Evolutionary conservation across 108 stramenopile genomes (phyloP).

Genomic region (Fragilariopsis cylindrus): DNA sequence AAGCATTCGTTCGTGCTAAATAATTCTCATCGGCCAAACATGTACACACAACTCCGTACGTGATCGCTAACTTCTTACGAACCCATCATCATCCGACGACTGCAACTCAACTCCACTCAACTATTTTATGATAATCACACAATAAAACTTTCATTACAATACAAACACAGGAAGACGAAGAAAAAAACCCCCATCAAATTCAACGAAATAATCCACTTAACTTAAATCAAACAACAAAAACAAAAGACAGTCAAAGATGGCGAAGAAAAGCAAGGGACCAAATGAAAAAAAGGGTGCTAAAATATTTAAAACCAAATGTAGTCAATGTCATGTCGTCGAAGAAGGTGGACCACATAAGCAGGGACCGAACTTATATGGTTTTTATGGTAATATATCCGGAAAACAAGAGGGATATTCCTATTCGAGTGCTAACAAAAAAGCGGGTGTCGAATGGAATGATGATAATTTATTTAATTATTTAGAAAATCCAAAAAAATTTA

Average conservation of each 20-base stretch:
- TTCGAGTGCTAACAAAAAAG: conserved; percentile 97
- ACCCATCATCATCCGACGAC: too few relatives aligned
- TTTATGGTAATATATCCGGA: conserved; percentile 97
- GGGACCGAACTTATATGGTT: conserved; percentile 99
- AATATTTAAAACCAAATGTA: conserved; percentile 95
- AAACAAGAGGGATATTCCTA: conserved; percentile 96
- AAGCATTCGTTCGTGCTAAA: too few relatives aligned
- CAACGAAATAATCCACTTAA: too few relatives aligned
- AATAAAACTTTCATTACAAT: too few relatives aligned
- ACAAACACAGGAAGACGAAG: too few relatives aligned
- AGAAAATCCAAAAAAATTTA: conserved; percentile 99
- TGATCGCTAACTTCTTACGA: too few relatives aligned
- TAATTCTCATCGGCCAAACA: too few relatives aligned
- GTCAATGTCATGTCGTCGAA: conserved; percentile 99
- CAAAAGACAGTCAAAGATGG: conserved; percentile 36
- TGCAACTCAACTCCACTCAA: too few relatives aligned
- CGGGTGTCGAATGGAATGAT: conserved; percentile 93
- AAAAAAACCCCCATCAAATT: too few relatives aligned
- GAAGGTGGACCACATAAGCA: conserved; percentile 99
- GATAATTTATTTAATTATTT: conserved; percentile 97
- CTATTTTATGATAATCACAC: too few relatives aligned
- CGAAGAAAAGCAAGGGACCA: conserved; percentile 31
- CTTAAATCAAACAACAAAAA: background rate
- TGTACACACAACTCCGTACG: too few relatives aligned
- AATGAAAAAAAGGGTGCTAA: conserved; percentile 92